Base-by-base conservation (phyloP, 495 filamentous ascomycete species). In the Aspergillus ellipticus region DNA sequence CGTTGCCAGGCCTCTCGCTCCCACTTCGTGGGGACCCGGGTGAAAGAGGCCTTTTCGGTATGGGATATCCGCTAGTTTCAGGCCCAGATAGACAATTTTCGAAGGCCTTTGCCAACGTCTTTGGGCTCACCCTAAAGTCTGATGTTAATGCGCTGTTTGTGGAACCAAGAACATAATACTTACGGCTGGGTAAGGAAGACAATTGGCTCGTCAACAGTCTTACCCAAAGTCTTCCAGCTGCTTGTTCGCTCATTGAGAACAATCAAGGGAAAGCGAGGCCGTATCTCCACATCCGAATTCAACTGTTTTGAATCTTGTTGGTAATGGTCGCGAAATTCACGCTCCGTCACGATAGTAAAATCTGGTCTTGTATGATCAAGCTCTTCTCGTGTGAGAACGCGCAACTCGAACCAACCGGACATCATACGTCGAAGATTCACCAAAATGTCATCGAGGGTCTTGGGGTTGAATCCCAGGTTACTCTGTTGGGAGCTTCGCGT, bases 361-460 rank as follows among this genome's bases (percentile, higher is more conserved):
- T 67, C 64, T 8, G 61, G 28, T 8, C 26, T 0, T 15, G 45
- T 52, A 17, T 53, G 15, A 4, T 58, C 35, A 6, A 62, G 37
- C 45, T 74, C 67, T 6, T 70, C 67, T 9, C 60, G 53, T 10
- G 64, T 64, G 13, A 75, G 45, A 9, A 73, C 61, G 6, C 55
- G 51, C 2, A 75, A 52, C 2, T 63, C 62, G 35, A 71, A 73
- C 72, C 72, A 75, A 4, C 65, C 57, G n/a, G 28, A 31, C 6
- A 58, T 52, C 66, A 68, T 68, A 1, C 54, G 57, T 15, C 56
- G 56, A 20, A 68, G 51, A 43, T 51, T 66, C 0, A 26, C 35
- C 6, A 55, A 24, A 0, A 68, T 66, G 24, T 47, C 47, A 11
- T 62, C 51, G 17, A 66, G 63, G 1, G 58, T 43, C 19, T 60